Evolutionary conservation across 2,329 filamentous ascomycete species (phyloP), one percentile per base, ranked within the genome.

Genomic region (Colletotrichum australisinense): DNA sequence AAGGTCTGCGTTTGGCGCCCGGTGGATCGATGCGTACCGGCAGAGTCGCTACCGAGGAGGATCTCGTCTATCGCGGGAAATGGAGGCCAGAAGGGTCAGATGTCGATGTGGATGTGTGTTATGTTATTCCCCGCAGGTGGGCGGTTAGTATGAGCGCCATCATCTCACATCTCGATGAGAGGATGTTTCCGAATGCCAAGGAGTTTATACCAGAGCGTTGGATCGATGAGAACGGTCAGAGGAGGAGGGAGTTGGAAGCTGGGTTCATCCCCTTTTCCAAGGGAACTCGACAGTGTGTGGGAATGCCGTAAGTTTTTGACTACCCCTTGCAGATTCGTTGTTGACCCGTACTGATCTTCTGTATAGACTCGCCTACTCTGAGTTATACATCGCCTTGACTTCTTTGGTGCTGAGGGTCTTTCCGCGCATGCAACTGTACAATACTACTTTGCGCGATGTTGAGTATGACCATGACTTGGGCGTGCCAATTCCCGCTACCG

Each of bases 401-500:
- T 77, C 78, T 1, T 58, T 81, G 38, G 72, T 76, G 8, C 64
- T 81, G 42, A 76, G 79, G 2, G 79, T 81, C 1, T 63, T 79
- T 8, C 79, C 79, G 5, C 70, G 74, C 16, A 75, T 80, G 77
- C 67, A 71, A 38, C 75, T 81, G 6, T 76, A 77, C 49, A 78
- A 82, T 24, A 82, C 80, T 0, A 77, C 75, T 1, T 67, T 74
- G 53, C 71, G 76, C 26, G 79, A 81, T 24, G 67, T 81, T 22
- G 64, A 64, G 32, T 80, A 80, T 55, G 77, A 80, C 26, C 72
- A 79, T 42, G 77, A 79, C 59, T 69, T 77, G 74, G 52, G 77
- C 5, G 66, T 78, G 2, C 75, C 79, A 3, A 59, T 76, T 63
- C 72, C 76, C 1, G 73, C 60, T n/a, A 53, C 59, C 12, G 75